Evolutionary conservation across 768 basidiomycete genomes (phyloP), one percentile per base, ranked within the genome.

Genomic region (Hemileccinum impolitum): DNA sequence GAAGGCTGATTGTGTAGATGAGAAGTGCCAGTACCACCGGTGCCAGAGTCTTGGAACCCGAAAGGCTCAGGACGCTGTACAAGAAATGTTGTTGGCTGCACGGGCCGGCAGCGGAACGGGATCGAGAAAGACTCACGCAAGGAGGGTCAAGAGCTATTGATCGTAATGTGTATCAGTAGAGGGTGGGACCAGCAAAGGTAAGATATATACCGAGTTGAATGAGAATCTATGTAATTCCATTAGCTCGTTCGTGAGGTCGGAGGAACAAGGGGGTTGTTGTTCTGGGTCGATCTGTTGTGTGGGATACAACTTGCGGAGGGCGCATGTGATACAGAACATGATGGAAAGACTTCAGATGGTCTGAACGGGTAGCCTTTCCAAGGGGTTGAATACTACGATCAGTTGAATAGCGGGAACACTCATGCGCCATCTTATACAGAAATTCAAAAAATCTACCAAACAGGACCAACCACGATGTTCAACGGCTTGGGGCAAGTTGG

Each of bases 271-370:
- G 23, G 23, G 3, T 23, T 23, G 23, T 6, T 23, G 23, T 23
- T 23, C 23, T 23, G 23, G 23, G 23, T 23, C 6, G 23, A 23
- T 23, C 23, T 23, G 23, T 6, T 23, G 23, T 3, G 23, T 23
- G 23, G 23, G 6, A 23, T 23, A 23, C 51, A 12, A 50, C 25
- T 4, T 55, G 41, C 42, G 21, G 10, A 53, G 5, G 25, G n/a
- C 15, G 23, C 40, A 25, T 12, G 47, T 26, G 13, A 35, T 36
- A 19, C 21, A 45, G 28, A 37, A 37, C 23, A 17, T 76, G 18
- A 65, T 77, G 17, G 30, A 11, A 31, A n/a, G n/a, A n/a, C n/a
- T n/a, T n/a, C n/a, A n/a, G 30, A 13, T 31, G 13, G 9, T 31
- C 13, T 23, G 23, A 23, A n/a, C n/a, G n/a, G n/a, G n/a, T n/a